A percentile compares a stretch with the other conserved stretches of the same genome.
phyloP scores from a whole-genome alignment of 306 rosid species.

The Abrus pulchellus region DNA sequence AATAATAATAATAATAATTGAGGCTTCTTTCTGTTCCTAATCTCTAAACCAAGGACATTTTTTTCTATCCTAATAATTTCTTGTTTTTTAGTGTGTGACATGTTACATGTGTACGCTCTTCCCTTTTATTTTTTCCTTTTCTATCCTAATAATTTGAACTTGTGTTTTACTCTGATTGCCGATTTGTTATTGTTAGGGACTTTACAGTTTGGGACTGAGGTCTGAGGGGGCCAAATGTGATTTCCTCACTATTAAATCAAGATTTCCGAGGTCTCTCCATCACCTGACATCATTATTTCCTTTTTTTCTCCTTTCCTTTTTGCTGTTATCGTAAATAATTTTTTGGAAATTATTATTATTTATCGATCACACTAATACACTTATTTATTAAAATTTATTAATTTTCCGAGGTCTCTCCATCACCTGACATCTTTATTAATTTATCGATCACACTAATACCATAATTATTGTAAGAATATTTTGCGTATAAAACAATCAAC shows the following conservation, averaged over 20 bases:
- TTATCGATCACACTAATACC: too few relatives aligned
- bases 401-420: too few relatives aligned
- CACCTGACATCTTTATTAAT: too few relatives aligned
- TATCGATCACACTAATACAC: too few relatives aligned
- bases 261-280: background rate
- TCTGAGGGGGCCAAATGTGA: background rate
- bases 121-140: too few relatives aligned
- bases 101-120: background rate
- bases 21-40: background rate
- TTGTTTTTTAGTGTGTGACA: background rate
- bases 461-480: too few relatives aligned
- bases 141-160: background rate
- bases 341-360: too few relatives aligned
- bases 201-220: background rate
- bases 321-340: too few relatives aligned
- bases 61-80: background rate
- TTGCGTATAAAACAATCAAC: too few relatives aligned
- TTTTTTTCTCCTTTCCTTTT: too few relatives aligned
- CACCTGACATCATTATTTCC: too few relatives aligned
- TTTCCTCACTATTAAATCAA: background rate
- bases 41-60: background rate
- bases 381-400: too few relatives aligned
- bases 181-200: background rate
- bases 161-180: background rate
- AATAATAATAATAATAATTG: background rate